Evolutionary conservation across 2,329 filamentous ascomycete species (phyloP).

Genomic region (Epicoccum nigrum): DNA sequence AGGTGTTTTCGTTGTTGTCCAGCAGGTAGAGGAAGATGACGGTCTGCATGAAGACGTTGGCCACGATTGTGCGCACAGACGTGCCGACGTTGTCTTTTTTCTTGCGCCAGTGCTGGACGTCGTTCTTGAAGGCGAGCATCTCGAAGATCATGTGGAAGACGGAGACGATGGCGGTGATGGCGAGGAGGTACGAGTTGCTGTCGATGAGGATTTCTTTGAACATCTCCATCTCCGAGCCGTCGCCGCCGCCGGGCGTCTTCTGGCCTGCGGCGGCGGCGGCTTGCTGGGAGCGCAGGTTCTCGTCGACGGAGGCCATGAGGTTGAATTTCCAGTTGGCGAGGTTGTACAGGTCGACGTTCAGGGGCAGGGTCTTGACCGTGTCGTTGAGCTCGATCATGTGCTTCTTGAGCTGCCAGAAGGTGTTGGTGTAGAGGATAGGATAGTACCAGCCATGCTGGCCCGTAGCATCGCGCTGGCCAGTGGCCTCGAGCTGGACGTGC

Average conservation of each 20-base stretch:
- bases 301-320: conserved; percentile 81
- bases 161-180: conserved; percentile 81
- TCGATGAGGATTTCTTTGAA: conserved; percentile 95
- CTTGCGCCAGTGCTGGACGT: conserved; percentile 97
- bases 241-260: conserved; percentile 75
- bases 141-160: conserved; percentile 95
- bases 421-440: conserved; percentile 90
- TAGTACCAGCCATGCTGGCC: conserved; percentile 94
- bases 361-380: conserved; percentile 79
- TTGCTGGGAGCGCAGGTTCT: conserved; percentile 82
- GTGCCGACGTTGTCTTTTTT: conserved; percentile 99
- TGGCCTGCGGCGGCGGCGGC: conserved; percentile 76
- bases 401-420: conserved; percentile 91
- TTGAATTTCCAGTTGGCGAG: conserved; percentile 88
- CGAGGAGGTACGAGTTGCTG: conserved; percentile 89
- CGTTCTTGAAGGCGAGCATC: conserved; percentile 93
- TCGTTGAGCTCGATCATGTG: conserved; percentile 94
- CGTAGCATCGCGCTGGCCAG: conserved; percentile 78
- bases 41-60: conserved; percentile 96
- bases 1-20: conserved; percentile 97
- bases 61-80: conserved; percentile 91
- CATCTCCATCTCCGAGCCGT: conserved; percentile 94
- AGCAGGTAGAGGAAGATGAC: conserved; percentile 96
- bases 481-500: conserved; percentile 79
- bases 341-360: conserved; percentile 84